These are phyloP conservation scores for Metarhizium robertsii DNA, from an alignment of 2,329 filamentous ascomycete genomes.

Conservation along the genomic window DNA sequence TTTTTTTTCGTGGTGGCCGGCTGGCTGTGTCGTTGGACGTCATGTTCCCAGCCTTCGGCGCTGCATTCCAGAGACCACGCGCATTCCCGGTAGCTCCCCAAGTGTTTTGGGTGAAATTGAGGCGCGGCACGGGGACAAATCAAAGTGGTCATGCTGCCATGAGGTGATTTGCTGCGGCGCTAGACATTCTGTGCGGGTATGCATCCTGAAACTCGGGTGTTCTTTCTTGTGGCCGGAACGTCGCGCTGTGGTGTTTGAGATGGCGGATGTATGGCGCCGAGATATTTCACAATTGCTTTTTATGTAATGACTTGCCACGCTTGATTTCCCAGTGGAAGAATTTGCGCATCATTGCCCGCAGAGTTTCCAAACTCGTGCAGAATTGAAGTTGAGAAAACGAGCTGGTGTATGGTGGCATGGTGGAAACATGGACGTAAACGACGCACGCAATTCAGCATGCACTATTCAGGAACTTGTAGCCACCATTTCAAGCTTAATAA, in stretches of 20 bases:
- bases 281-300: no score
- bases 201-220: neutral
- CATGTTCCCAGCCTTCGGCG: neutral
- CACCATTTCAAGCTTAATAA: neutral
- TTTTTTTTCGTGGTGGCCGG: no score
- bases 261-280: neutral
- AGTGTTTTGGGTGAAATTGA: neutral
- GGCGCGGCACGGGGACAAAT: neutral
- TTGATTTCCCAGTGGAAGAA: no score
- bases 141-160: neutral
- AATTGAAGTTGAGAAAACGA: neutral
- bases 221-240: neutral
- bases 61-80: neutral
- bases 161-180: neutral
- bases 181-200: neutral
- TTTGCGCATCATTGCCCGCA: neutral
- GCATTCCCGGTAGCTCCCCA: neutral
- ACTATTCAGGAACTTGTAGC: neutral
- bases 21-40: neutral
- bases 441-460: neutral
- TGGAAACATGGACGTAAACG: neutral
- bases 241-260: neutral
- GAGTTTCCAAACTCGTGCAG: neutral
- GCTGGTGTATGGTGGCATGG: rapidly evolving
- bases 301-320: no score